Evolutionary conservation across 2,329 filamentous ascomycete species (phyloP).

Genomic region (Ceratocystis destructans): DNA sequence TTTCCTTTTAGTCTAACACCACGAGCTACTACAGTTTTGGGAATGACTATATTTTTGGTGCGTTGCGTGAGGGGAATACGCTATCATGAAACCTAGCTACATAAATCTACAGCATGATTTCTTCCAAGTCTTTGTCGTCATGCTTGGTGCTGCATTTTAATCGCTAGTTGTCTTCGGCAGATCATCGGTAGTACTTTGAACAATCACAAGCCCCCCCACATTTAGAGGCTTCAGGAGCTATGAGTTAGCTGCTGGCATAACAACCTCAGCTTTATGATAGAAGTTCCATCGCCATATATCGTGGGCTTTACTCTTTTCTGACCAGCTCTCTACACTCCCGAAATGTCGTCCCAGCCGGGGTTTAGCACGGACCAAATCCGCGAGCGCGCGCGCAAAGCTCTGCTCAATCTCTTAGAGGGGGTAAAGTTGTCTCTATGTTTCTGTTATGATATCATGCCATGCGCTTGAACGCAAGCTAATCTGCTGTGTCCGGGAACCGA

Average conservation of each 20-base stretch:
- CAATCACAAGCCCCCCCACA: slow-evolving; percentile 4
- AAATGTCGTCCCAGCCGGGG: slow-evolving; percentile 55
- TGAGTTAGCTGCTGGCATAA: no score
- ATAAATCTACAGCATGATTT: background rate
- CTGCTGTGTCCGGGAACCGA: background rate
- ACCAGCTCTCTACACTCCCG: slow-evolving; percentile 24
- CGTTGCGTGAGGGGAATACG: background rate
- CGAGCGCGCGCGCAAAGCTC: slow-evolving; percentile 72
- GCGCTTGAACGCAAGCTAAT: background rate
- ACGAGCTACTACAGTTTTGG: background rate
- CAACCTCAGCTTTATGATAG: background rate
- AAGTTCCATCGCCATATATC: background rate
- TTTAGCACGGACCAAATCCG: slow-evolving; percentile 65
- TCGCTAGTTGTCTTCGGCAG: background rate
- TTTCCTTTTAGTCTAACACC: background rate
- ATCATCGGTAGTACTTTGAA: background rate
- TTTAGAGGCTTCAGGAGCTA: background rate
- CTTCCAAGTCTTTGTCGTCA: background rate
- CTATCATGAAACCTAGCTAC: background rate
- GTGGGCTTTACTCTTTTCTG: background rate
- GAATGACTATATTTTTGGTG: background rate
- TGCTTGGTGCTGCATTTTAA: background rate
- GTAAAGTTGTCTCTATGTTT: slow-evolving; percentile 43
- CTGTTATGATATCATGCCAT: slow-evolving; percentile 10
- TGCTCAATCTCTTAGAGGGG: slow-evolving; percentile 82